Percentiles rank a stretch among this genome's conserved stretches.
phyloP scores from a whole-genome alignment of 768 basidiomycete species.

The Imleria badia region DNA sequence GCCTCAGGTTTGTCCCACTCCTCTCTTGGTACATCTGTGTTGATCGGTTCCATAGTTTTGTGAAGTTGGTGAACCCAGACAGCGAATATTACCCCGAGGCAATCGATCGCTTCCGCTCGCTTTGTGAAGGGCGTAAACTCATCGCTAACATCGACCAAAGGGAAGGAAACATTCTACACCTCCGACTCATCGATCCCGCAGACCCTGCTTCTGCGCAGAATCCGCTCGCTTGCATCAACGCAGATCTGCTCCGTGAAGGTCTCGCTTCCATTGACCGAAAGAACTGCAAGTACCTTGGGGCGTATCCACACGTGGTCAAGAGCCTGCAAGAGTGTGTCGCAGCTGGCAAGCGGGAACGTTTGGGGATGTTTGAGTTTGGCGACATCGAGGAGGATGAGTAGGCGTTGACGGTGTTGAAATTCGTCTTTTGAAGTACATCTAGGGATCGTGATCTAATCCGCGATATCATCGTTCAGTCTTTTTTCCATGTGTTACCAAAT shows the following conservation, averaged over 20 bases:
- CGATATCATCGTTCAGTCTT: background rate
- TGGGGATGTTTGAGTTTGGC: constrained; percentile 91
- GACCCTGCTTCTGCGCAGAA: constrained; percentile 69
- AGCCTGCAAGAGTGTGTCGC: constrained; percentile 59
- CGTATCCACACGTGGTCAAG: constrained; percentile 68
- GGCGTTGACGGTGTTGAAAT: constrained; percentile 9
- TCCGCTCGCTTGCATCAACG: constrained; percentile 80
- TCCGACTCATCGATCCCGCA: constrained; percentile 88
- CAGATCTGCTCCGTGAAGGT: constrained; percentile 86
- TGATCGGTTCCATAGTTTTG: constrained; percentile 55
- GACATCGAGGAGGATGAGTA: constrained; percentile 83
- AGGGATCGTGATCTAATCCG: constrained; percentile 14
- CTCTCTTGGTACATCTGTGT: background rate
- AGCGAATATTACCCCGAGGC: constrained; percentile 90
- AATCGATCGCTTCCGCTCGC: constrained; percentile 76
- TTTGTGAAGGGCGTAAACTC: constrained; percentile 93
- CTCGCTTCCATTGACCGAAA: constrained; percentile 78
- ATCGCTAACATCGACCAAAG: constrained; percentile 91
- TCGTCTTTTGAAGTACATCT: constrained; percentile 17
- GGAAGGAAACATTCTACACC: constrained; percentile 76
- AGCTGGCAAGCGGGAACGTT: constrained; percentile 70
- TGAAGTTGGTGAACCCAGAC: constrained; percentile 75
- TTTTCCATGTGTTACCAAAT: background rate
- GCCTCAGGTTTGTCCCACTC: constrained; percentile 60
- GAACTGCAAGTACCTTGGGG: constrained; percentile 65